Evolutionary conservation across 768 basidiomycete genomes (phyloP), one percentile per base, ranked within the genome.

Genomic region (Serendipita sp.): DNA sequence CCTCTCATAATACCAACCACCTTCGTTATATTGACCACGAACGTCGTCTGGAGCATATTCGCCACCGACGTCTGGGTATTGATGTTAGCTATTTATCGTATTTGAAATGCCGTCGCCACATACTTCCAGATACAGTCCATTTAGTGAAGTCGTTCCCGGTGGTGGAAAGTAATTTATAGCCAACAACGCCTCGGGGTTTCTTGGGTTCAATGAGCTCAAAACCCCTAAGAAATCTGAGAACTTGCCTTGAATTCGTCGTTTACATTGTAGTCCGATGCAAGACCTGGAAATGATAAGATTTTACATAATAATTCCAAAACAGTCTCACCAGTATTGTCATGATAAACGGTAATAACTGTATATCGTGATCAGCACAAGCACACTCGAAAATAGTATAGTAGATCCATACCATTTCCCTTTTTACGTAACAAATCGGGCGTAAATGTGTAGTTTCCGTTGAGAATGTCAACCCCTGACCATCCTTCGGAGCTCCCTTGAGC

Each of bases 231-330:
- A 62, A 31, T 15, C 5, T 23, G 52, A 37, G 34, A 5, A 52
- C 50, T 27, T 63, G 29, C 62, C n/a, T 70, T 70, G 62, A 70
- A 70, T 4, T 34, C 55, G 45, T 69, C 68, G 16, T 68, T 43
- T 33, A 65, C 69, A 62, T 70, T 58, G 44, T 69, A 68, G 36
- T 70, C 67, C 55, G 71, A 68, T 45, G 72, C 68, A 45, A 71
- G 65, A 18, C 72, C 72, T 37, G 70, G 69, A 34, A 31, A 5
- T 13, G 40, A 40, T 40, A 40, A 40, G 40, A 40, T 13, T 13
- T 6, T 13, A 40, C 79, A 52, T 80, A 2, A 83, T 73, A 66
- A 81, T 83, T 81, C 81, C 81, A 1, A 69, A 68, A 23, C 78
- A 73, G 48, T 18, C 29, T 50, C 8, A 50, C 48, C 48, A 18